Evolutionary conservation across 352 stramenopile species (phyloP), one percentile per base, ranked within the genome.

Genomic region (Plasmopara halstedii): DNA sequence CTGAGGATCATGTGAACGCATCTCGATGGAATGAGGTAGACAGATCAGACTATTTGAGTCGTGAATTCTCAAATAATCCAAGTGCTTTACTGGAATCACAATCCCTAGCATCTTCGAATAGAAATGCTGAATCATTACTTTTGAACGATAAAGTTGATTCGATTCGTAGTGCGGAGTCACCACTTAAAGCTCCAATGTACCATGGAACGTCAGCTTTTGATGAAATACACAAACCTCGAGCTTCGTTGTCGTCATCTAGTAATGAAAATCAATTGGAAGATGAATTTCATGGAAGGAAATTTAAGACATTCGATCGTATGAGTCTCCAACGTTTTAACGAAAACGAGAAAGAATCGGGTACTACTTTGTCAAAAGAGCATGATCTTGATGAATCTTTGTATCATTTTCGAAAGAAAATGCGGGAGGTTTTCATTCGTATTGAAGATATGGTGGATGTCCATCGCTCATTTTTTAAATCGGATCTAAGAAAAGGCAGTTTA

Each of bases 391-490:
- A 84, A 41, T 61, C 80, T 21, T 56, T 83, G 22, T 87, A 85
- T 22, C 56, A 41, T 5, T 87, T 87, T 39, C 72, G 70, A 13
- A 71, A 73, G 25, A 47, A 73, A 18, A 85, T 87, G 70, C 72
- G 72, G 2, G 56, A 83, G 39, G 53, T 69, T 0, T 85, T 85
- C 39, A 64, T 56, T 14, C 62, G 59, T 2, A 53, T 85, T 1
- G 75, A 87, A 27, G 70, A 87, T 18, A 80, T 87, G 70, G 66
- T 83, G 1, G 75, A 85, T 20, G 36, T 62, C 6, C 75, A 83
- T 39, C 67, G 72, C 2, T 71, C 79, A 7, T 54, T 80, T 6
- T 87, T 87, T 57, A 71, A 73, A 43, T 61, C 56, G 0, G 67
- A 87, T 45, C 60, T 58, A 27, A 56, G 62, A 2, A 75, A 64